phyloP scores from a whole-genome alignment of 257 asterid species.

The Fraxinus cuspidata region DNA sequence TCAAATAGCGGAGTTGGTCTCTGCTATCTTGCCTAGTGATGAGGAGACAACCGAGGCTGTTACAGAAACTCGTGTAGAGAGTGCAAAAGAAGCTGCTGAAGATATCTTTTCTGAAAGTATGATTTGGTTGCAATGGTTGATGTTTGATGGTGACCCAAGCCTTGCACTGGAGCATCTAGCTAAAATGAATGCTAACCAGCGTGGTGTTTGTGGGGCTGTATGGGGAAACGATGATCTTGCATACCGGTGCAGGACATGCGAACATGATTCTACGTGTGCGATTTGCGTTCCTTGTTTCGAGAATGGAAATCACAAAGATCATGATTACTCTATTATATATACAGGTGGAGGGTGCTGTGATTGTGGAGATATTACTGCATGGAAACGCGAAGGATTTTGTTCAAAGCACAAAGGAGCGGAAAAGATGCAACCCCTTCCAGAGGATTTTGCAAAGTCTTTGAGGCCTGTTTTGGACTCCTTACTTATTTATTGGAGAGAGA shows the following conservation, averaged over 20 bases:
- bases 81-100: slow-evolving; percentile 34
- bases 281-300: slow-evolving; percentile 95
- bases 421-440: slow-evolving; percentile 83
- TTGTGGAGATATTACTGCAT: slow-evolving; percentile 97
- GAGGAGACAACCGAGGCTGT: slow-evolving; percentile 47
- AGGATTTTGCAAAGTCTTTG: slow-evolving; percentile 56
- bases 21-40: slow-evolving; percentile 68
- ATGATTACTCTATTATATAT: slow-evolving; percentile 81
- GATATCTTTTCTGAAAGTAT: slow-evolving; percentile 58
- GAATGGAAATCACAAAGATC: slow-evolving; percentile 91
- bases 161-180: slow-evolving; percentile 60
- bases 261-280: slow-evolving; percentile 96
- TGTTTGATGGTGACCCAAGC: slow-evolving; percentile 81
- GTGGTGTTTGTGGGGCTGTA: slow-evolving; percentile 93
- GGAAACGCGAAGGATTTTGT: slow-evolving; percentile 98
- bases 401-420: slow-evolving; percentile 87
- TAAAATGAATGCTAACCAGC: slow-evolving; percentile 54
- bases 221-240: slow-evolving; percentile 95
- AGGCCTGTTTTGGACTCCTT: slow-evolving; percentile 80
- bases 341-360: slow-evolving; percentile 99
- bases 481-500: slow-evolving; percentile 66
- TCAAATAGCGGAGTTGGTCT: slow-evolving; percentile 47
- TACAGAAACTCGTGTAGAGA: slow-evolving; percentile 31
- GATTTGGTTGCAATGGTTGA: slow-evolving; percentile 89
- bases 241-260: slow-evolving; percentile 89